Evolutionary conservation across 2,329 filamentous ascomycete genomes (phyloP).

Genomic region (Parascedosporium putredinis): DNA sequence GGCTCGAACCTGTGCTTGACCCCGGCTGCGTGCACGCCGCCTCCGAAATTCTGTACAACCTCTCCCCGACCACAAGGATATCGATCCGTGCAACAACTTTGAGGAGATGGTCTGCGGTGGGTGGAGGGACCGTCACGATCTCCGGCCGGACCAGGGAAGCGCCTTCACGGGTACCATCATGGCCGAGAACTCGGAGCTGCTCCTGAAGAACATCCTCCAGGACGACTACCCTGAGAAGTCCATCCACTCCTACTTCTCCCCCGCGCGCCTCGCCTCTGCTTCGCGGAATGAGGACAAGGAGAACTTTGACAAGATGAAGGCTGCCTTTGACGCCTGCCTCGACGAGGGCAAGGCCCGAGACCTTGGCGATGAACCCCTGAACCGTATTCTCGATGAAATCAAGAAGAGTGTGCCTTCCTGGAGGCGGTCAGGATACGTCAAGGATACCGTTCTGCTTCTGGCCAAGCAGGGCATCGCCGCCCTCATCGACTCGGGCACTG

Average conservation of each 20-base stretch:
- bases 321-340: slow-evolving; percentile 55
- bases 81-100: slow-evolving; percentile 62
- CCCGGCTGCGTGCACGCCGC: slow-evolving; percentile 21
- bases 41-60: slow-evolving; percentile 19
- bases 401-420: slow-evolving; percentile 16
- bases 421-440: slow-evolving; percentile 16
- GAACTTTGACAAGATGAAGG: slow-evolving; percentile 58
- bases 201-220: slow-evolving; percentile 54
- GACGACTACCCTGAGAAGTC: slow-evolving; percentile 37
- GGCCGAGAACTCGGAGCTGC: slow-evolving; percentile 46
- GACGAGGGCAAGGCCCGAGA: slow-evolving; percentile 47
- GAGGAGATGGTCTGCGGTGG: slow-evolving; percentile 58
- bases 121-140: slow-evolving; percentile 53
- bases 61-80: slow-evolving; percentile 38
- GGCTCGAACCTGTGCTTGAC: slow-evolving; percentile 14
- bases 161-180: slow-evolving; percentile 52
- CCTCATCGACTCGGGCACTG: slow-evolving; percentile 24
- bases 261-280: not conserved
- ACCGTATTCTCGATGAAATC: slow-evolving; percentile 38
- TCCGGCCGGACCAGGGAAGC: slow-evolving; percentile 52
- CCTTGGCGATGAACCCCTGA: slow-evolving; percentile 44
- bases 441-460: slow-evolving; percentile 36
- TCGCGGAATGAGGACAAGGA: slow-evolving; percentile 35
- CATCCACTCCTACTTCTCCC: not conserved
- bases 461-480: slow-evolving; percentile 31